Percentiles rank a stretch among this genome's conserved stretches.
phyloP scores from a whole-genome alignment of 345 rosid genomes.

The Sonneratia caseolaris region DNA sequence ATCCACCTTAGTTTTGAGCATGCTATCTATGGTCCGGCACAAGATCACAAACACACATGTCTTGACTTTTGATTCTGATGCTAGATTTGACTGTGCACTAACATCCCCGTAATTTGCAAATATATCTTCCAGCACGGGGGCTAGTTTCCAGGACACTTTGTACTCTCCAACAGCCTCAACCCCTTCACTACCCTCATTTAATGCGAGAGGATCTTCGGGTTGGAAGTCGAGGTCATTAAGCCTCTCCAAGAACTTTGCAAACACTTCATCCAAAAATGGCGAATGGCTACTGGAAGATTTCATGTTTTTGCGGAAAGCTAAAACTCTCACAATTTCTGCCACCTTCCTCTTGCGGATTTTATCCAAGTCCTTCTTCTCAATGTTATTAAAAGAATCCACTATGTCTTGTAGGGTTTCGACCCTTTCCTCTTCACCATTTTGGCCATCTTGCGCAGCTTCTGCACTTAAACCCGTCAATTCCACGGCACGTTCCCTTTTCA shows the following conservation, averaged over 20 bases:
- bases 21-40: conserved; percentile 2
- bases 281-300: background rate
- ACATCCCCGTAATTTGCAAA: background rate
- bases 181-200: background rate
- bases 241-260: background rate
- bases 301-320: background rate
- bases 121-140: background rate
- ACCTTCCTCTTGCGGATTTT: background rate
- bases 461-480: background rate
- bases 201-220: background rate
- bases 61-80: background rate
- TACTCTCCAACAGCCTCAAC: background rate
- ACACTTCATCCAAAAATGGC: background rate
- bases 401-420: background rate
- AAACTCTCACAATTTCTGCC: conserved; percentile 1
- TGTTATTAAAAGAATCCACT: background rate
- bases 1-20: background rate
- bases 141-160: conserved; percentile 4
- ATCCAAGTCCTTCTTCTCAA: background rate
- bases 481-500: background rate
- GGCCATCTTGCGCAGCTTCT: background rate
- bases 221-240: background rate
- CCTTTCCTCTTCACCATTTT: background rate
- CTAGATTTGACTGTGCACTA: background rate
- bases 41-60: background rate